A percentile compares a stretch with the other conserved stretches of the same genome.
phyloP scores from a whole-genome alignment of 169 alveolate species.

The Toxoplasma gondii region DNA sequence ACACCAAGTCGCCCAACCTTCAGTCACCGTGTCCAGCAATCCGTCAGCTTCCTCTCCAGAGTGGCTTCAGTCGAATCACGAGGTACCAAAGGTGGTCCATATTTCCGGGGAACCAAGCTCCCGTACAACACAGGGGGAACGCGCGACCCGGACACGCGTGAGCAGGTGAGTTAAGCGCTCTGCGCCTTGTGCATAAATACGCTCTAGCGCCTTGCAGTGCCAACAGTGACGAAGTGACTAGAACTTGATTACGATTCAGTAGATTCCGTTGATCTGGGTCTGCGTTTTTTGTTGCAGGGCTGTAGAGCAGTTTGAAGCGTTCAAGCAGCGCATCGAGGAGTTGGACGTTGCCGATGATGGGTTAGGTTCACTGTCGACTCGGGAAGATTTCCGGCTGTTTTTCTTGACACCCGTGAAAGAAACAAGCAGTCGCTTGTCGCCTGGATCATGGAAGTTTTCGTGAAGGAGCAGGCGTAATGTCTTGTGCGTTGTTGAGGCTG shows the following conservation, averaged over 20 bases:
- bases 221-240: too few species aligned
- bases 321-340: not conserved
- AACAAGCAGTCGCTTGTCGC: not conserved
- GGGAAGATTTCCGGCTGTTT: slow-evolving; percentile 1
- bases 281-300: not conserved
- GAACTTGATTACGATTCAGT: too few species aligned
- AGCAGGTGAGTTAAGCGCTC: too few species aligned
- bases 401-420: not conserved
- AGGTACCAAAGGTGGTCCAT: not conserved
- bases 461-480: not conserved
- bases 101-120: not conserved
- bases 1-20: not conserved
- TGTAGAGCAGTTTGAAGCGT: not conserved
- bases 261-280: too few species aligned
- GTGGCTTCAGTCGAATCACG: not conserved
- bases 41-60: not conserved
- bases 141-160: too few species aligned
- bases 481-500: not conserved
- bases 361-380: not conserved
- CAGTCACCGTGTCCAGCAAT: not conserved
- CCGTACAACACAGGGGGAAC: too few species aligned
- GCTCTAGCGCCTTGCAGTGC: too few species aligned
- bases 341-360: slow-evolving; percentile 31
- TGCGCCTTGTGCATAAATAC: too few species aligned
- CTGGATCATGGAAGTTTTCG: not conserved